These are phyloP conservation scores for Sherardia arvensis DNA, from an alignment of 257 asterid genomes.

Conservation along the genomic window DNA sequence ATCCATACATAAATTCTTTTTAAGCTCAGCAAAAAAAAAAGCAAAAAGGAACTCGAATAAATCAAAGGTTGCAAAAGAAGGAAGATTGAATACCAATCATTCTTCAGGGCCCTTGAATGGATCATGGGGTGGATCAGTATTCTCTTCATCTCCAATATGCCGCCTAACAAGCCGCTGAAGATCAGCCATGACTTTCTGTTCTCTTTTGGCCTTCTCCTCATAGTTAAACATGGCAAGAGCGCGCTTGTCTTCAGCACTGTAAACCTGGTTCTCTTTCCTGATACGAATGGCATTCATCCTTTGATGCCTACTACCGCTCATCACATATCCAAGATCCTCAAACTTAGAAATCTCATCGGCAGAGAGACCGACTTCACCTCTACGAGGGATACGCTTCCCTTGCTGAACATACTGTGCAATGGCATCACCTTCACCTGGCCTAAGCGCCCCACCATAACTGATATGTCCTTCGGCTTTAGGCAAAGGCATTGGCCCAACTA, in stretches of 20 bases:
- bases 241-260: constrained; percentile 95
- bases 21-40: background rate
- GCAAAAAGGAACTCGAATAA: too few relatives aligned
- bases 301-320: constrained; percentile 99
- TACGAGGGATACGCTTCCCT: constrained; percentile 98
- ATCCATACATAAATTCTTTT: background rate
- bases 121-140: constrained; percentile 77
- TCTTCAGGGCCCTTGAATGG: constrained; percentile 65
- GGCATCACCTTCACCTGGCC: constrained; percentile 99
- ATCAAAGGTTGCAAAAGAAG: background rate
- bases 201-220: constrained; percentile 97
- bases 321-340: constrained; percentile 91
- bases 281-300: constrained; percentile 99
- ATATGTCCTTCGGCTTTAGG: constrained; percentile 94
- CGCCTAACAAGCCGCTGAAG: constrained; percentile 91
- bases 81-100: constrained; percentile 19
- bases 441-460: constrained; percentile 97
- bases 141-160: constrained; percentile 73
- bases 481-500: constrained; percentile 92
- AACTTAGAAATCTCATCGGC: constrained; percentile 92
- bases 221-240: constrained; percentile 97
- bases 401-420: constrained; percentile 98
- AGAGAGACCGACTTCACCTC: constrained; percentile 99
- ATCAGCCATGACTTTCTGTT: constrained; percentile 98
- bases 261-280: constrained; percentile 94